Conservation (phyloP, 2,329 filamentous ascomycete genomes). For the Arthrobotrys entomopaga region DNA sequence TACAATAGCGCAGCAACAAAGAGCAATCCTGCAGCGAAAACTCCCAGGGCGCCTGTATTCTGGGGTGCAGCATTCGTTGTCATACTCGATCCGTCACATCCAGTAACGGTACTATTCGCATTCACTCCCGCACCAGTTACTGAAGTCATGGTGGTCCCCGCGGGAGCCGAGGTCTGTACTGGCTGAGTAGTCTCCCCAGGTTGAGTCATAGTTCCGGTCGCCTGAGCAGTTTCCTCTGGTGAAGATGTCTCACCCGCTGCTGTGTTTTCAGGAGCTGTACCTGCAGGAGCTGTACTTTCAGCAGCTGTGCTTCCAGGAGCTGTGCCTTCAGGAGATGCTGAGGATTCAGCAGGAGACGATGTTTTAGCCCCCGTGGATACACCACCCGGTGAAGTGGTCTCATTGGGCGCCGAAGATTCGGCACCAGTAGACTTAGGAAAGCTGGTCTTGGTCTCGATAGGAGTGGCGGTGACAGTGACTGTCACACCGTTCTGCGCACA, state of each 20-base stretch:
- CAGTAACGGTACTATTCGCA: constrained; percentile 29
- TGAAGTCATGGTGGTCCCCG: background rate
- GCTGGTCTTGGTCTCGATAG: constrained; percentile 1
- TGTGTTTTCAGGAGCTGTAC: too few species aligned
- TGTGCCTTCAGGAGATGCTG: constrained; percentile 3
- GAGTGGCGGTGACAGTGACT: constrained; percentile 41
- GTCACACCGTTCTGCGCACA: constrained; percentile 27
- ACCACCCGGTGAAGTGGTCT: constrained; percentile 4
- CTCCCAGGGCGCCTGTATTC: constrained; percentile 16
- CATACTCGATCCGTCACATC: constrained; percentile 20
- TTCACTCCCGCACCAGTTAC: constrained; percentile 13
- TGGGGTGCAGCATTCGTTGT: constrained; percentile 27
- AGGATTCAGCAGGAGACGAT: constrained; percentile 8
- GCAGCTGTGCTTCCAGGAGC: background rate
- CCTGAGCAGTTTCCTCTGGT: too few species aligned
- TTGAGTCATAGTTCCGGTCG: too few species aligned
- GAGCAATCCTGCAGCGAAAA: constrained; percentile 22
- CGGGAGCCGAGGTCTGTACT: background rate
- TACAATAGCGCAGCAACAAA: constrained; percentile 18
- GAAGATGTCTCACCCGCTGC: constrained; percentile 7
- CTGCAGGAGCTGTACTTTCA: constrained; percentile 2
- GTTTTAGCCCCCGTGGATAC: background rate
- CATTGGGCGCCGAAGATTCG: background rate
- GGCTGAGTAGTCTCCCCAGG: too few species aligned
- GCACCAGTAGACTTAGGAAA: background rate